Evolutionary conservation across 2,329 filamentous ascomycete species (phyloP).

Genomic region (Fusarium succisae): DNA sequence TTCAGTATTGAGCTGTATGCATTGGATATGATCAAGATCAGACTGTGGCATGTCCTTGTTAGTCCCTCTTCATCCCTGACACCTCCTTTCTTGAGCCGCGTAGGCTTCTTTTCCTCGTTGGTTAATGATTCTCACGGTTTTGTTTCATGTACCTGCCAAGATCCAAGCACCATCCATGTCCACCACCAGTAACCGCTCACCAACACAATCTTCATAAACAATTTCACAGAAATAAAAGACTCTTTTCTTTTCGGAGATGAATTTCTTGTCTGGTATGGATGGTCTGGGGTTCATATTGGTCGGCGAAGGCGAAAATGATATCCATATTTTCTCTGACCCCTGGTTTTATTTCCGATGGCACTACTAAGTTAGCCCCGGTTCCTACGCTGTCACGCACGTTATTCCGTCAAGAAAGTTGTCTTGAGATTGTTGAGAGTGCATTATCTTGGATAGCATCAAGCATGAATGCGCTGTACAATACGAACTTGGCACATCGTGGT

Average conservation of each 20-base stretch:
- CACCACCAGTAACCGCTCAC: slow-evolving; percentile 12
- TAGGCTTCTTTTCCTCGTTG: slow-evolving; percentile 18
- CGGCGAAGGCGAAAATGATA: not conserved
- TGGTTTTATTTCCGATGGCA: slow-evolving; percentile 25
- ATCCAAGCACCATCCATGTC: slow-evolving; percentile 12
- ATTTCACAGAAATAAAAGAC: not conserved
- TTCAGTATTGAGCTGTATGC: not conserved
- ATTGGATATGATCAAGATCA: not conserved
- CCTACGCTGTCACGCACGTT: not conserved
- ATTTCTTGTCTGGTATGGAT: not conserved
- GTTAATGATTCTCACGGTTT: slow-evolving; percentile 24
- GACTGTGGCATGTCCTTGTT: not conserved
- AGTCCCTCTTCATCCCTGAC: slow-evolving; percentile 6
- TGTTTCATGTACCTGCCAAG: slow-evolving; percentile 34
- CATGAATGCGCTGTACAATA: not conserved
- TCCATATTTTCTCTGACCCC: slow-evolving; percentile 24
- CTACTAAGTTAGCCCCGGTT: slow-evolving; percentile 7
- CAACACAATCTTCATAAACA: not conserved
- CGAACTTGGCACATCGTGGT: not conserved
- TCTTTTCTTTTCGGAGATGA: not conserved
- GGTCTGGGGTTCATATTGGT: not conserved
- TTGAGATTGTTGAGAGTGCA: not conserved
- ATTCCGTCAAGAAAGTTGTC: not conserved
- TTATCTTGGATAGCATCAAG: not conserved
- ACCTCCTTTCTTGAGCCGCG: slow-evolving; percentile 35